A percentile compares a stretch with the other conserved stretches of the same genome.
phyloP scores from a whole-genome alignment of 331 rosid genomes.

The Saraca asoca region DNA sequence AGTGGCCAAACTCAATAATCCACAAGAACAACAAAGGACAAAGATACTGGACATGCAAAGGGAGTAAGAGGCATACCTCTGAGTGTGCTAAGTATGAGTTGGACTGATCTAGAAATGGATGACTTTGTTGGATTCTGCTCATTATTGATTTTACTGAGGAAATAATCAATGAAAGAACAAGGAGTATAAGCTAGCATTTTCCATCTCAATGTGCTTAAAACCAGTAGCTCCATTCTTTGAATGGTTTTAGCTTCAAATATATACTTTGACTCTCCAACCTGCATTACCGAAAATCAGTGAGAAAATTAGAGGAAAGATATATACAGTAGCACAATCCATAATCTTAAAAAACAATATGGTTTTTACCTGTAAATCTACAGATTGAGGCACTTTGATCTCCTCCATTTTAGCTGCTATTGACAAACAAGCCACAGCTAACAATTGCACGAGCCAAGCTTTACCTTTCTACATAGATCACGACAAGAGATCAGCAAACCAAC shows the following conservation, averaged over 20 bases:
- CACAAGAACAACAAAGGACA: slow-evolving; percentile 32
- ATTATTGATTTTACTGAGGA: slow-evolving; percentile 51
- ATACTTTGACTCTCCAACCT: slow-evolving; percentile 65
- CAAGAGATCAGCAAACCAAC: slow-evolving; percentile 17
- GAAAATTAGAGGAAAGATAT: not conserved
- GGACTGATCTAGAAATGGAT: slow-evolving; percentile 46
- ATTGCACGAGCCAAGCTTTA: slow-evolving; percentile 54
- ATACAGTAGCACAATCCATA: slow-evolving; percentile 17
- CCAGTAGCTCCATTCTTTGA: slow-evolving; percentile 68
- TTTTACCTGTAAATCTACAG: slow-evolving; percentile 61
- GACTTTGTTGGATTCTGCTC: slow-evolving; percentile 33
- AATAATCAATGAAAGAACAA: slow-evolving; percentile 63
- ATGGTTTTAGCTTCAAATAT: slow-evolving; percentile 55
- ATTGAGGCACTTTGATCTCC: slow-evolving; percentile 50
- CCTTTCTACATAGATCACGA: slow-evolving; percentile 45
- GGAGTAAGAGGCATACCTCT: slow-evolving; percentile 47
- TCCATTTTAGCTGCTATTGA: slow-evolving; percentile 76
- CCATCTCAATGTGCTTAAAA: slow-evolving; percentile 68
- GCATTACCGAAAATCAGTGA: slow-evolving; percentile 21
- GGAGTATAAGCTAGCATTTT: slow-evolving; percentile 72
- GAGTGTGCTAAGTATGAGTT: slow-evolving; percentile 49
- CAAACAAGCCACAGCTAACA: slow-evolving; percentile 72
- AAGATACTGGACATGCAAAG: slow-evolving; percentile 22
- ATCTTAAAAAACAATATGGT: slow-evolving; percentile 12
- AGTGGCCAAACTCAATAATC: slow-evolving; percentile 43